Conservation (phyloP, 179 eudicot species). For the Spinacia oleracea region DNA sequence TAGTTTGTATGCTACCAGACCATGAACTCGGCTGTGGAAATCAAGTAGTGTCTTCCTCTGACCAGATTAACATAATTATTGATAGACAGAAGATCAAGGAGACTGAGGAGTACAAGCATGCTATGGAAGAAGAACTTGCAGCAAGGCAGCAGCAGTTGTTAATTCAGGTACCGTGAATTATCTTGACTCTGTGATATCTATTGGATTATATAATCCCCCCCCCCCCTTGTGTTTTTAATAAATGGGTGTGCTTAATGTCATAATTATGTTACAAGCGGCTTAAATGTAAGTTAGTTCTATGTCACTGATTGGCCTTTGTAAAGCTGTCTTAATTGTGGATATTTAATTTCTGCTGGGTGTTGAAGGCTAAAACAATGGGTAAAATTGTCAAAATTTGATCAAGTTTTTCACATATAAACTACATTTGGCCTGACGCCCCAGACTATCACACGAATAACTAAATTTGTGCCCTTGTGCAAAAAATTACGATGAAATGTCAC, state of each 20-base stretch:
- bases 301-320: too few relatives aligned
- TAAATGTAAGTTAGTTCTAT: too few relatives aligned
- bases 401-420: too few relatives aligned
- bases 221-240: background rate
- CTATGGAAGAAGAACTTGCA: conserved; percentile 79
- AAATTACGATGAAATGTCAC: too few relatives aligned
- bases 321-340: too few relatives aligned
- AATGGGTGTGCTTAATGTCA: background rate
- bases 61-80: conserved; percentile 39
- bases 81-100: conserved; percentile 81
- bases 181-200: background rate
- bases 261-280: background rate
- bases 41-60: conserved; percentile 14
- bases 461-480: too few relatives aligned
- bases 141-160: conserved; percentile 59
- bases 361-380: too few relatives aligned
- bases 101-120: conserved; percentile 83
- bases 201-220: background rate
- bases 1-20: background rate
- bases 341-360: too few relatives aligned
- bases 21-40: background rate
- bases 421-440: too few relatives aligned
- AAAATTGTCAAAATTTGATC: too few relatives aligned
- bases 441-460: too few relatives aligned
- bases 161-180: conserved; percentile 51